A percentile compares a stretch with the other conserved stretches of the same genome.
Conservation (phyloP, 768 basidiomycete genomes). For the Rhizopogon vulgaris region DNA sequence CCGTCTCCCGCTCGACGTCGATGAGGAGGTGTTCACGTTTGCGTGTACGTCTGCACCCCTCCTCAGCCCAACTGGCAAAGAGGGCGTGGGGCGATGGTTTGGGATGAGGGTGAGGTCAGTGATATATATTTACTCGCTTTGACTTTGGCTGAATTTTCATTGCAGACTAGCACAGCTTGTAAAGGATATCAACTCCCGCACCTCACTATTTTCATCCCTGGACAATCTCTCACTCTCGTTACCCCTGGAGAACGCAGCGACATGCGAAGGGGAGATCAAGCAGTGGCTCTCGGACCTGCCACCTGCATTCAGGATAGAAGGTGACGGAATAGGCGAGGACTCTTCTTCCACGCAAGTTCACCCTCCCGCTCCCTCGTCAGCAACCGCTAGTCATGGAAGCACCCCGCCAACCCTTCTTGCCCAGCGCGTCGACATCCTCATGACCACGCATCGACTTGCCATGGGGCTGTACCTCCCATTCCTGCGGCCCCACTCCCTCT, state of each 20-base stretch:
- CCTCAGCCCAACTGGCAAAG: conserved; percentile 18
- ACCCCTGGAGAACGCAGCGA: conserved; percentile 57
- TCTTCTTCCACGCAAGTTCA: neutral
- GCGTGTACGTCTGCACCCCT: conserved; percentile 39
- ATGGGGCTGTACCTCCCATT: conserved; percentile 68
- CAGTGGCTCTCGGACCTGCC: conserved; percentile 51
- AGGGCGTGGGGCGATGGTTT: conserved; percentile 35
- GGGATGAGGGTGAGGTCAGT: conserved; percentile 48
- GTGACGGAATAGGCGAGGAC: conserved; percentile 11
- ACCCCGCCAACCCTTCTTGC: conserved; percentile 34
- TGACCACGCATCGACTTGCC: conserved; percentile 54
- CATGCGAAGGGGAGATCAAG: conserved; percentile 51
- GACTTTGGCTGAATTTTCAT: neutral
- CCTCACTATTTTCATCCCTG: neutral
- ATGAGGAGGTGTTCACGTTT: conserved; percentile 46
- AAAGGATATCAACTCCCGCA: conserved; percentile 43
- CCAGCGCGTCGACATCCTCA: conserved; percentile 54
- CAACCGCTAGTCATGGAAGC: conserved; percentile 10
- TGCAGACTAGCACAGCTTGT: conserved; percentile 55
- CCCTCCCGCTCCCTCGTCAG: conserved; percentile 1
- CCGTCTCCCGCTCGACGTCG: conserved; percentile 49
- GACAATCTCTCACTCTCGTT: conserved; percentile 16
- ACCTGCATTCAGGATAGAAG: conserved; percentile 37
- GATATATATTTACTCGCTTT: neutral
- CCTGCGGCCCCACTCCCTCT: conserved; percentile 28